These are phyloP conservation scores for Lasiodiplodia sp. DNA, from an alignment of 2,329 filamentous ascomycete genomes.

Conservation along the genomic window DNA sequence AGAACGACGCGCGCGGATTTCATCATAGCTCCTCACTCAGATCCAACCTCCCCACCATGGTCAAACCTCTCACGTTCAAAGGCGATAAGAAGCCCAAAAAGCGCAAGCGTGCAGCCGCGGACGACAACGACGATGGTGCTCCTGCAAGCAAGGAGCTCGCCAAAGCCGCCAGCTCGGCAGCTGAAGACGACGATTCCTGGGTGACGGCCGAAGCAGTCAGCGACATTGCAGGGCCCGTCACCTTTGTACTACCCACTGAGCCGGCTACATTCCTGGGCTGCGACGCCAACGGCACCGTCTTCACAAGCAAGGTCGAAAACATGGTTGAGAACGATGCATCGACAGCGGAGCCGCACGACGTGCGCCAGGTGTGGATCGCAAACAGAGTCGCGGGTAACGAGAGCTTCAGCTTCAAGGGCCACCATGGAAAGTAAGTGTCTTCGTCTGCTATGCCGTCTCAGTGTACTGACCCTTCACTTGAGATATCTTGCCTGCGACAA, in stretches of 20 bases:
- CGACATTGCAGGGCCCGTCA: slow-evolving; percentile 82
- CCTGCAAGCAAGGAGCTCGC: slow-evolving; percentile 44
- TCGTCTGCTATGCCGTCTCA: no score
- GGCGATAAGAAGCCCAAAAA: slow-evolving; percentile 96
- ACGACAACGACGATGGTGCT: slow-evolving; percentile 53
- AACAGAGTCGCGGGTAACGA: slow-evolving; percentile 84
- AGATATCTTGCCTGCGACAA: slow-evolving; percentile 89
- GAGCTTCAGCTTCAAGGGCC: slow-evolving; percentile 83
- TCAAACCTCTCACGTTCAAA: slow-evolving; percentile 93
- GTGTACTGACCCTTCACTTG: slow-evolving; percentile 23
- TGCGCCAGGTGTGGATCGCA: slow-evolving; percentile 93
- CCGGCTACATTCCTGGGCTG: slow-evolving; percentile 79
- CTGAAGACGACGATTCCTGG: slow-evolving; percentile 38
- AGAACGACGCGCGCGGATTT: slow-evolving; percentile 1
- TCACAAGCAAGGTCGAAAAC: slow-evolving; percentile 82
- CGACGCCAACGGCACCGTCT: slow-evolving; percentile 87
- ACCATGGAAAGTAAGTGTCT: slow-evolving; percentile 74
- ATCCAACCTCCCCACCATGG: slow-evolving; percentile 62
- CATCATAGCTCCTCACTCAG: slow-evolving; percentile 26
- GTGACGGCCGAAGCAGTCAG: slow-evolving; percentile 71
- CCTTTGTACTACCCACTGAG: slow-evolving; percentile 81
- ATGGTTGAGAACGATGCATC: slow-evolving; percentile 80
- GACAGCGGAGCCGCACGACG: slow-evolving; percentile 95
- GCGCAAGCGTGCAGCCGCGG: slow-evolving; percentile 73
- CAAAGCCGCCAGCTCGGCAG: slow-evolving; percentile 4